phyloP scores from a whole-genome alignment of 176 grass and related monocot genomes.

The Ananas comosus region DNA sequence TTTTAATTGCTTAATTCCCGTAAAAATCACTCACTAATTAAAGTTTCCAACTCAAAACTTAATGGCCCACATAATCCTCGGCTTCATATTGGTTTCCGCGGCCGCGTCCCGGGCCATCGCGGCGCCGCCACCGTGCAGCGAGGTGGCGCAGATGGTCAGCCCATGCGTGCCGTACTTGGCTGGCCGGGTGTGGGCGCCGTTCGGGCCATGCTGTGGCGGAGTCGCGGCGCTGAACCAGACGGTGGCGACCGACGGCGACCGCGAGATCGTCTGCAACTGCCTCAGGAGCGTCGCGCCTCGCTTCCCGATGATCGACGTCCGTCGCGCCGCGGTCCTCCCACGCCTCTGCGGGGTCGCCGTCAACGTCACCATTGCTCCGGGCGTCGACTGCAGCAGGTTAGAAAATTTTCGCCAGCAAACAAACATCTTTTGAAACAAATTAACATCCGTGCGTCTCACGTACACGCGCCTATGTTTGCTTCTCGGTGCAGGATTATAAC shows the following conservation, averaged over 20 bases:
- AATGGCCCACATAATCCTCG: too few relatives aligned
- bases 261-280: constrained; percentile 22
- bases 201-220: constrained; percentile 13
- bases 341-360: constrained; percentile 17
- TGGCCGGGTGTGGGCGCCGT: constrained; percentile 5
- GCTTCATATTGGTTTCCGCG: neutral
- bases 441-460: too few relatives aligned
- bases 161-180: constrained; percentile 25
- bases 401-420: neutral
- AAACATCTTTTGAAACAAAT: too few relatives aligned
- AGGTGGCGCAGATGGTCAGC: constrained; percentile 17
- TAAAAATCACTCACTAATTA: too few relatives aligned
- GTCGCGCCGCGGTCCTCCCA: constrained; percentile 15
- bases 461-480: too few relatives aligned
- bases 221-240: constrained; percentile 18
- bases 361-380: constrained; percentile 24
- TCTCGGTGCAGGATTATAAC: too few relatives aligned
- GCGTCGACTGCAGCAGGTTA: constrained; percentile 24
- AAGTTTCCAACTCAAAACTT: too few relatives aligned
- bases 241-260: constrained; percentile 1
- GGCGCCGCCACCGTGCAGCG: constrained; percentile 16
- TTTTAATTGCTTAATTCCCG: too few relatives aligned
- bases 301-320: constrained; percentile 19
- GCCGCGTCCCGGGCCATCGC: neutral
- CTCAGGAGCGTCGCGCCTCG: constrained; percentile 13